phyloP scores from a whole-genome alignment of 2,329 filamentous ascomycete species.

The Ophiostoma sp. region DNA sequence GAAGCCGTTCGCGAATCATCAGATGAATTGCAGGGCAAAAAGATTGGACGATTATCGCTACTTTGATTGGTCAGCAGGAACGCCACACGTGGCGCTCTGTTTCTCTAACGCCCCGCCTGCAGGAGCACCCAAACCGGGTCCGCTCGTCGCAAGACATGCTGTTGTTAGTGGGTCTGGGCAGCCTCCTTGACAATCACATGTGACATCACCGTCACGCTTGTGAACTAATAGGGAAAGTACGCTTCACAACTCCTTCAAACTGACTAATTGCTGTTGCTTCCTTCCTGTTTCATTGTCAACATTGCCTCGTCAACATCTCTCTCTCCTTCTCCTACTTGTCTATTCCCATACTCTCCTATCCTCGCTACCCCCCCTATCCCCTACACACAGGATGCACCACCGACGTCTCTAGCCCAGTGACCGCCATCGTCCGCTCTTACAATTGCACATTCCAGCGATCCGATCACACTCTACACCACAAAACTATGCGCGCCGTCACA shows the following conservation, averaged over 20 bases:
- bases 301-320: background rate
- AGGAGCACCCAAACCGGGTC: conserved; percentile 3
- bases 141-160: background rate
- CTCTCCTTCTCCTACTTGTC: background rate
- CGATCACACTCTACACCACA: background rate
- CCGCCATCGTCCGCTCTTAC: background rate
- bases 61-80: background rate
- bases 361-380: background rate
- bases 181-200: conserved; percentile 12
- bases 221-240: background rate
- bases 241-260: background rate
- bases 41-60: background rate
- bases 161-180: conserved; percentile 11
- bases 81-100: background rate
- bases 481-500: background rate
- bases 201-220: conserved; percentile 1
- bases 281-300: background rate
- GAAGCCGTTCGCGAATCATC: conserved; percentile 9
- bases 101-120: background rate
- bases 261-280: background rate
- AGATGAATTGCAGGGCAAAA: background rate
- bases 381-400: background rate
- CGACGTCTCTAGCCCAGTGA: background rate
- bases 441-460: background rate
- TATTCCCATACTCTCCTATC: background rate